Percentiles rank a stretch among this genome's conserved stretches.
Evolutionary conservation across 805 yeast genomes (phyloP).

Genomic region (Torulaspora indica): DNA sequence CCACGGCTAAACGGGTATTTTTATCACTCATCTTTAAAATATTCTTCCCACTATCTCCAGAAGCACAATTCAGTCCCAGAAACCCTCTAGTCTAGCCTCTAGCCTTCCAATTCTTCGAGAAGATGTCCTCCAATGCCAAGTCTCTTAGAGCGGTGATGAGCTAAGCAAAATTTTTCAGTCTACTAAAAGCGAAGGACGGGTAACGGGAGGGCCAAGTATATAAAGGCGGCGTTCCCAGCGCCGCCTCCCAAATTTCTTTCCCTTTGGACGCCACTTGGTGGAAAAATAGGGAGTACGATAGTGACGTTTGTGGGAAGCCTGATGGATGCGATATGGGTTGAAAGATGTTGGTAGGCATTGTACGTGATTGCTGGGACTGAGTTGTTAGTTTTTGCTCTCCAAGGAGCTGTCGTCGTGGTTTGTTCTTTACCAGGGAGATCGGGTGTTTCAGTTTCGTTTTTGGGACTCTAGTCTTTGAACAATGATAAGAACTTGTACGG

Average conservation of each 20-base stretch:
- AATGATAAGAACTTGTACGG: too few species aligned
- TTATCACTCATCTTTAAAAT: conserved; percentile 35
- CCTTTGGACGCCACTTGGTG: background rate
- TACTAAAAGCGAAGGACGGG: background rate
- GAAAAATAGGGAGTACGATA: background rate
- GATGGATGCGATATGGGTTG: background rate
- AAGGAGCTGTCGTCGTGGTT: too few species aligned
- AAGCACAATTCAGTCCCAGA: background rate
- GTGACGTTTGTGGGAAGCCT: background rate
- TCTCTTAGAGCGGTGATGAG: background rate
- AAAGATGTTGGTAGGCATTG: background rate
- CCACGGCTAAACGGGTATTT: conserved; percentile 90
- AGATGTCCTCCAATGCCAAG: too few species aligned
- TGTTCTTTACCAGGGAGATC: too few species aligned
- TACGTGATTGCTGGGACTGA: too few species aligned
- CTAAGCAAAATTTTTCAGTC: background rate
- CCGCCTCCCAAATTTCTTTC: background rate
- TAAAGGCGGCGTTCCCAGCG: background rate
- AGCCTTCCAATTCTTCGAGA: background rate
- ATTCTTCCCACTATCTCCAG: background rate
- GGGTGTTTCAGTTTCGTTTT: too few species aligned
- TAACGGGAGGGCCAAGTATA: background rate
- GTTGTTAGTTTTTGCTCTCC: too few species aligned
- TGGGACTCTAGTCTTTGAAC: too few species aligned
- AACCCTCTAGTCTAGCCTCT: too few species aligned